phyloP scores from a whole-genome alignment of 345 rosid species.

The Erysimum cheiranthoides region DNA sequence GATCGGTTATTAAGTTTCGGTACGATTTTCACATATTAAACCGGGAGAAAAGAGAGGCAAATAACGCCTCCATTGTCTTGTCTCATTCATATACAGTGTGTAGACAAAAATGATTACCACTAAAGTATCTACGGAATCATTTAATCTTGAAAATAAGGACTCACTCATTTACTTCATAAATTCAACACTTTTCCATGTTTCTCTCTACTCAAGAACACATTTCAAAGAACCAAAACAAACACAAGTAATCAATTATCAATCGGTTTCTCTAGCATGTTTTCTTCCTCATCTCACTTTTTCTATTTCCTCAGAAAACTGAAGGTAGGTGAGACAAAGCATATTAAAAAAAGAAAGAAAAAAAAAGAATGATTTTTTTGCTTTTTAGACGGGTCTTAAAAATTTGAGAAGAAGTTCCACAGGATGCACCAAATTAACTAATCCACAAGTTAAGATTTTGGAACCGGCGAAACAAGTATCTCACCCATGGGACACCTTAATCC shows the following conservation, averaged over 20 bases:
- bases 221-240: no score
- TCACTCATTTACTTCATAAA: no score
- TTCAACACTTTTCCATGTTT: no score
- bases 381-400: neutral
- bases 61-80: neutral
- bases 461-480: constrained; percentile 28
- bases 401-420: neutral
- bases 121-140: no score
- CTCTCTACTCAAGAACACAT: no score
- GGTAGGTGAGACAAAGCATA: neutral
- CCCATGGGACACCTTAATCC: constrained; percentile 24
- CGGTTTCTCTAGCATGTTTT: no score
- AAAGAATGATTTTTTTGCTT: constrained; percentile 16
- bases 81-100: no score
- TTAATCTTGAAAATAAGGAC: no score
- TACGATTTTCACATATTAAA: neutral
- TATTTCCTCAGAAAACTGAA: no score
- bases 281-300: constrained; percentile 42
- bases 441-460: constrained; percentile 19
- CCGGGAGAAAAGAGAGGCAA: no score
- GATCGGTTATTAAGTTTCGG: neutral
- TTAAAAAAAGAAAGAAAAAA: neutral
- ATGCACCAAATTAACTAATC: constrained; percentile 21
- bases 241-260: no score
- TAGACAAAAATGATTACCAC: no score